Evolutionary conservation across 2,329 filamentous ascomycete genomes (phyloP).

Genomic region (Hymenoscyphus albidus): DNA sequence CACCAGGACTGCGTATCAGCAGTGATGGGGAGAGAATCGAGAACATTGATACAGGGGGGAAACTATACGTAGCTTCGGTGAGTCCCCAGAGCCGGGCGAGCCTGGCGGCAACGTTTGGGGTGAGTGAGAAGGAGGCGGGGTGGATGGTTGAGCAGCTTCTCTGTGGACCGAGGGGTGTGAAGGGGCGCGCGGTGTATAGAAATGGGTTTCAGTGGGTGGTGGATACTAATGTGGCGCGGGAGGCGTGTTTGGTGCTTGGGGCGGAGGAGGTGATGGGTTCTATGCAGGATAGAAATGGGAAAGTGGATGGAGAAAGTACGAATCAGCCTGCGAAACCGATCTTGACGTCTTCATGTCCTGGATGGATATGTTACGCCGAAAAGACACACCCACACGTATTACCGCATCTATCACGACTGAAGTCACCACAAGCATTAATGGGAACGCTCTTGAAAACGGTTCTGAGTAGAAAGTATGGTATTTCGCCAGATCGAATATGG

Average conservation of each 20-base stretch:
- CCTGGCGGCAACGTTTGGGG: constrained; percentile 76
- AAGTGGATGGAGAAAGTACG: constrained; percentile 6
- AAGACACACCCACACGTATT: constrained; percentile 95
- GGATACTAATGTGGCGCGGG: constrained; percentile 80
- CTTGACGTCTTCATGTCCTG: constrained; percentile 86
- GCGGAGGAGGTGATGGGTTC: constrained; percentile 63
- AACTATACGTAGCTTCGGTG: constrained; percentile 88
- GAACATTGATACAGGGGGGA: constrained; percentile 54
- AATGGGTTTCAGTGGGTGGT: constrained; percentile 86
- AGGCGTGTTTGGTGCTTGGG: constrained; percentile 76
- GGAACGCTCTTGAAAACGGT: constrained; percentile 88
- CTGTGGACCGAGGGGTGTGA: constrained; percentile 64
- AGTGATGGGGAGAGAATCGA: constrained; percentile 40
- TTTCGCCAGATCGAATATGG: constrained; percentile 81
- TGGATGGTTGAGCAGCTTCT: constrained; percentile 81
- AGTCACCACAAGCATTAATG: constrained; percentile 88
- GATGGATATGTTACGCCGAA: constrained; percentile 98
- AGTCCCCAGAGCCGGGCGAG: constrained; percentile 89
- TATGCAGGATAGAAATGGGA: constrained; percentile 23
- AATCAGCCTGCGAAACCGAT: constrained; percentile 51
- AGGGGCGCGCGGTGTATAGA: constrained; percentile 63
- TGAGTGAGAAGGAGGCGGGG: constrained; percentile 70
- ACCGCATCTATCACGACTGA: constrained; percentile 83
- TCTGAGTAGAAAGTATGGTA: constrained; percentile 66
- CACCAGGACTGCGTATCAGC: constrained; percentile 41